These are phyloP conservation scores for Ambrosia trifida DNA, from an alignment of 129 eudicot species.

Conservation along the genomic window DNA sequence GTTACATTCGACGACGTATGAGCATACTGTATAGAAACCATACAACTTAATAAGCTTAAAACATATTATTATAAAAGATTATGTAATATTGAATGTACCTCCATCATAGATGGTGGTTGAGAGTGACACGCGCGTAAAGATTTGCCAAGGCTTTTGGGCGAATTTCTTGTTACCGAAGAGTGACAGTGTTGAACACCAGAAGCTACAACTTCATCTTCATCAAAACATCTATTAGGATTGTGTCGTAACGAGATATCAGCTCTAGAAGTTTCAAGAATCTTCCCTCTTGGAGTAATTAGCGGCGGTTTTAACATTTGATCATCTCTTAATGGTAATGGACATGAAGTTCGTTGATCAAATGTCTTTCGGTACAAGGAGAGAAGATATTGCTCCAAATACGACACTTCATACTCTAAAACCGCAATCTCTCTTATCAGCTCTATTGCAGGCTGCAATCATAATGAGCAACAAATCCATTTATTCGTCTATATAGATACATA, in stretches of 20 bases:
- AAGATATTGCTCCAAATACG: conserved; percentile 85
- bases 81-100: conserved; percentile 48
- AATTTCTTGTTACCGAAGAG: conserved; percentile 59
- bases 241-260: conserved; percentile 46
- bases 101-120: conserved; percentile 86
- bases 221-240: conserved; percentile 24
- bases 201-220: conserved; percentile 40
- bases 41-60: neutral
- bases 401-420: conserved; percentile 73
- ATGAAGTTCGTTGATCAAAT: conserved; percentile 61
- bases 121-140: conserved; percentile 75
- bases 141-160: conserved; percentile 46
- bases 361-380: conserved; percentile 78
- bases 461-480: neutral
- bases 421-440: conserved; percentile 78
- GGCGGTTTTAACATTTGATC: conserved; percentile 41
- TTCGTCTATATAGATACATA: neutral
- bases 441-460: conserved; percentile 67
- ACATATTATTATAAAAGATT: neutral
- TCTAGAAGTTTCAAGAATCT: conserved; percentile 49
- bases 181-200: conserved; percentile 72
- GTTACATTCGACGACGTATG: conserved; percentile 66
- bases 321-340: conserved; percentile 54
- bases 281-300: conserved; percentile 59
- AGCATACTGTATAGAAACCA: conserved; percentile 50